These are phyloP conservation scores for Danielozyma ontarioensis DNA, from an alignment of 805 yeast genomes.

Conservation along the genomic window DNA sequence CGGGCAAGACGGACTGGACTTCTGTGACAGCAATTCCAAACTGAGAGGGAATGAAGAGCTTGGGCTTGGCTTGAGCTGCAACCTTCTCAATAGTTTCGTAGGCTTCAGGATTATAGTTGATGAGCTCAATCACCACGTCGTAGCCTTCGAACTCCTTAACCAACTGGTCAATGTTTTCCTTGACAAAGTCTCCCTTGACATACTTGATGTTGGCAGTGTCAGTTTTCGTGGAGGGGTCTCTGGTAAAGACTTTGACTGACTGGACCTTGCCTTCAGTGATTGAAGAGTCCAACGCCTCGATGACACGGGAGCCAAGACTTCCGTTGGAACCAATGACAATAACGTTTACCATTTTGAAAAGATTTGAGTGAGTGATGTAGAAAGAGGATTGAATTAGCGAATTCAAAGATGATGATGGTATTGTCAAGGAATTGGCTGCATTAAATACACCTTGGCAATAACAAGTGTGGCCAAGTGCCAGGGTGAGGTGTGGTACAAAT, in stretches of 20 bases:
- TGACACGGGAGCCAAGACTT: slow-evolving; percentile 42
- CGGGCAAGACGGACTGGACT: slow-evolving; percentile 24
- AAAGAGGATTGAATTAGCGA: no score
- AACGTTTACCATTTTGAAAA: slow-evolving; percentile 11
- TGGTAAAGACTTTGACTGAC: slow-evolving; percentile 50
- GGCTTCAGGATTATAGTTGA: slow-evolving; percentile 24
- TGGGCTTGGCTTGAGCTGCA: slow-evolving; percentile 38
- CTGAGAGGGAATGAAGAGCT: slow-evolving; percentile 55
- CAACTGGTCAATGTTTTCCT: slow-evolving; percentile 18
- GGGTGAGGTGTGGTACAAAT: no score
- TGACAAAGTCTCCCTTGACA: slow-evolving; percentile 25
- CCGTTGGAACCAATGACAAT: slow-evolving; percentile 56
- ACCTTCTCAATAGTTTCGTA: slow-evolving; percentile 33
- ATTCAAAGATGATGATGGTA: no score
- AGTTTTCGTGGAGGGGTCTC: slow-evolving; percentile 30
- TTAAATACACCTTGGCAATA: no score
- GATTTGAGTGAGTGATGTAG: not conserved
- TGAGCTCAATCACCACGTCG: slow-evolving; percentile 48
- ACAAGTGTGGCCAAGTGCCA: no score
- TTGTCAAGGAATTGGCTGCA: no score
- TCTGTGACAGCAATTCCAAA: slow-evolving; percentile 46
- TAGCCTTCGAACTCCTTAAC: slow-evolving; percentile 39
- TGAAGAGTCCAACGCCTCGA: slow-evolving; percentile 41
- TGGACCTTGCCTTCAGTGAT: slow-evolving; percentile 36
- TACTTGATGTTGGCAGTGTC: slow-evolving; percentile 36